A percentile compares a stretch with the other conserved stretches of the same genome.
These are phyloP conservation scores for Penicillium nucicola DNA, from an alignment of 495 filamentous ascomycete species.

Conservation along the genomic window DNA sequence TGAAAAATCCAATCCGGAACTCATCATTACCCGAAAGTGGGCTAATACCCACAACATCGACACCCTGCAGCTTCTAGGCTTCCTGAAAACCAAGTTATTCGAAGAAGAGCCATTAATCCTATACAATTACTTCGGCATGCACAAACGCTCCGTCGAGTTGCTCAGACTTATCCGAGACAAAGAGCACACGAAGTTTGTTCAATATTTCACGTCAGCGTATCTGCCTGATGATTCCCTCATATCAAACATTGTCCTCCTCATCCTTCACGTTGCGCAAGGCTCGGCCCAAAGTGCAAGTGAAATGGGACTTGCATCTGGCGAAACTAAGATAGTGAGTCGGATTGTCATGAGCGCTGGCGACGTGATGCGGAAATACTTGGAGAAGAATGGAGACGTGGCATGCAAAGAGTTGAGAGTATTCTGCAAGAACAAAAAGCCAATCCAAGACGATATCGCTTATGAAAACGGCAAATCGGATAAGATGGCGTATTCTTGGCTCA, in stretches of 20 bases:
- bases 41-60: constrained; percentile 21
- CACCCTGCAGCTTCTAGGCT: constrained; percentile 24
- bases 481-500: neutral
- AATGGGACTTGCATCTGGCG: constrained; percentile 13
- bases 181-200: constrained; percentile 27
- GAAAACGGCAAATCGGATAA: constrained; percentile 10
- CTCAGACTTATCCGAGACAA: constrained; percentile 24
- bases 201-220: constrained; percentile 26
- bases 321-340: constrained; percentile 10
- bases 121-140: constrained; percentile 33
- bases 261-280: constrained; percentile 24
- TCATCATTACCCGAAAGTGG: constrained; percentile 19
- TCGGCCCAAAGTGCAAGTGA: constrained; percentile 17
- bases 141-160: constrained; percentile 27
- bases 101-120: constrained; percentile 28
- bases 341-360: constrained; percentile 27
- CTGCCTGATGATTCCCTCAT: constrained; percentile 29
- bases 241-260: constrained; percentile 22
- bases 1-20: constrained; percentile 13
- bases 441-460: constrained; percentile 20
- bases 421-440: constrained; percentile 30
- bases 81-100: constrained; percentile 24
- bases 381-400: constrained; percentile 29
- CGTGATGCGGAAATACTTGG: constrained; percentile 25
- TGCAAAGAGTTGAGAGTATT: constrained; percentile 32